Evolutionary conservation across 768 basidiomycete genomes (phyloP), one percentile per base, ranked within the genome.

Genomic region (Crepidotus variabilis): DNA sequence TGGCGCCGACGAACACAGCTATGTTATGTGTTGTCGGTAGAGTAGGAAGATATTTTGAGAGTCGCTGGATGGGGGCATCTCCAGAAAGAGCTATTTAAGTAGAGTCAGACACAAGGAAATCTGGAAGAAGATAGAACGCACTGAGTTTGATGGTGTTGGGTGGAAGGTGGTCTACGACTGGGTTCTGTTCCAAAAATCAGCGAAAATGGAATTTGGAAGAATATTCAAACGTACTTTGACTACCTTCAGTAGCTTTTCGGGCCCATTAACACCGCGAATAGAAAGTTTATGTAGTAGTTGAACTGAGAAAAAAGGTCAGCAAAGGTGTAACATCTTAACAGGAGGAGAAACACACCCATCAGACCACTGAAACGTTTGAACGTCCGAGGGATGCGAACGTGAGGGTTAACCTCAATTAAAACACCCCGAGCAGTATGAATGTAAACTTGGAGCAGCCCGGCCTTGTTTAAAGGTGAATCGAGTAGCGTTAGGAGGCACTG

Each of bases 361-460:
- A 99, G 78, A 20, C 97, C 97, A 56, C 92, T 94, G 74, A 99
- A 99, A 9, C 97, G 86, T 74, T 99, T 99, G 74, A 99, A 98
- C 11, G 97, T 99, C 60, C 97, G 82, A 10, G 97, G 97, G 65
- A 99, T 99, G 55, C 97, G 84, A 10, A 98, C 94, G 72, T 92
- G 90, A 2, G 97, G 97, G 71, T 99, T 98, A 63, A 98, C 94
- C 73, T 99, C 96, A 68, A 99, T 98, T 47, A 99, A 82, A 11
- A 94, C 91, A 36, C 94, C 94, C 65, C 90, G 92, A 16, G 94
- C 91, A 14, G 97, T 98, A 76, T 98, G 95, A 58, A 99, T 95
- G 75, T 96, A 99, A 16, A 99, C 94, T 71, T 98, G 97, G 10
- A 98, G 83, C 23, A 92, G 74, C 9, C 97, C 97, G 7, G 96